phyloP scores from a whole-genome alignment of 1,284 basidiomycete species.

The Leccinum idahoense region DNA sequence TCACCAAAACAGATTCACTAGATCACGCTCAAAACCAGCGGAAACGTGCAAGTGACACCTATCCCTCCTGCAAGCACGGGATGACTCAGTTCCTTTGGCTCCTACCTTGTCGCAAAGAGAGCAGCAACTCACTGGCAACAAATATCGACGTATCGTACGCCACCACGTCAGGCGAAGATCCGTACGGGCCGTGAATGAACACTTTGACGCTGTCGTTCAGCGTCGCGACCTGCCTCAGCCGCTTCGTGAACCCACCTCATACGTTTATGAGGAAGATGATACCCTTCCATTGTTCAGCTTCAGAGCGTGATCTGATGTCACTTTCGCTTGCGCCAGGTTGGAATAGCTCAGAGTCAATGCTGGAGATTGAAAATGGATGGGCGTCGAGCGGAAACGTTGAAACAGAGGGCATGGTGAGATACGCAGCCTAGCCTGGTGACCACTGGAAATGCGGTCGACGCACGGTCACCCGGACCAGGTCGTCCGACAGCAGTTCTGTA shows the following conservation, averaged over 20 bases:
- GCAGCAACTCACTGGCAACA: slow-evolving; percentile 31
- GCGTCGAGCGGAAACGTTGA: slow-evolving; percentile 41
- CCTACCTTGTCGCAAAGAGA: not conserved
- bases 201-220: slow-evolving; percentile 25
- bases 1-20: slow-evolving; percentile 25
- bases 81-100: not conserved
- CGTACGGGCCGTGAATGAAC: slow-evolving; percentile 43
- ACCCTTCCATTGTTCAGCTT: slow-evolving; percentile 32
- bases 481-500: slow-evolving; percentile 22
- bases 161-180: slow-evolving; percentile 31
- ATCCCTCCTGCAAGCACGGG: slow-evolving; percentile 32
- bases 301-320: not conserved
- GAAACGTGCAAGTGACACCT: slow-evolving; percentile 38
- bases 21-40: slow-evolving; percentile 35
- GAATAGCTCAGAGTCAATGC: slow-evolving; percentile 30
- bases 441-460: slow-evolving; percentile 27
- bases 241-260: slow-evolving; percentile 38
- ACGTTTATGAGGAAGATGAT: slow-evolving; percentile 50
- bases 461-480: slow-evolving; percentile 23
- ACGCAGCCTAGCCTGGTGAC: slow-evolving; percentile 49
- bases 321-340: not conserved
- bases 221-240: slow-evolving; percentile 27
- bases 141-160: slow-evolving; percentile 34
- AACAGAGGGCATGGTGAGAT: slow-evolving; percentile 41
- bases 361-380: slow-evolving; percentile 55